These are phyloP conservation scores for Colletotrichum melonis DNA, from an alignment of 2,329 filamentous ascomycete species.

Conservation along the genomic window DNA sequence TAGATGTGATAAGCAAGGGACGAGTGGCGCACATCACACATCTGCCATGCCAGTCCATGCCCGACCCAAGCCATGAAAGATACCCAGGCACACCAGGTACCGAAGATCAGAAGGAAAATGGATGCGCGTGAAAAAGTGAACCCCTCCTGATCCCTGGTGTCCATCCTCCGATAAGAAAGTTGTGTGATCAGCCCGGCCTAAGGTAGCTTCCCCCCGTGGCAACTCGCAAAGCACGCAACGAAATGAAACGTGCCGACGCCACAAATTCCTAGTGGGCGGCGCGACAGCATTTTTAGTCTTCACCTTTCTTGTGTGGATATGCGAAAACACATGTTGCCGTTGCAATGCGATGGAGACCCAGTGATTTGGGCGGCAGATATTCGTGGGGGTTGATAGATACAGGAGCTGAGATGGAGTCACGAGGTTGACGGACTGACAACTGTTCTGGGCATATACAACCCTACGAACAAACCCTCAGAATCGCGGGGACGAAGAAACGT, in stretches of 20 bases:
- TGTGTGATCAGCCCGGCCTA: not conserved
- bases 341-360: not conserved
- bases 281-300: not conserved
- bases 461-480: not conserved
- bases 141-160: not conserved
- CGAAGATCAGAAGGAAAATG: not conserved
- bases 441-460: no score
- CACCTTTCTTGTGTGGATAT: not conserved
- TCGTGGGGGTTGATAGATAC: not conserved
- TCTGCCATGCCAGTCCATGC: not conserved
- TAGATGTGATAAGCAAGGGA: not conserved
- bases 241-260: slow-evolving; percentile 31
- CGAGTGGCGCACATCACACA: not conserved
- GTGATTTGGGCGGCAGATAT: not conserved
- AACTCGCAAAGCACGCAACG: slow-evolving; percentile 23
- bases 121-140: slow-evolving; percentile 29
- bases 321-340: not conserved
- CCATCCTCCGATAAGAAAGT: not conserved
- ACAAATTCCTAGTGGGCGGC: slow-evolving; percentile 19
- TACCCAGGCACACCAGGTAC: not conserved
- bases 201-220: not conserved
- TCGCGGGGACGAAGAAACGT: not conserved
- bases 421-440: no score
- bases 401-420: no score
- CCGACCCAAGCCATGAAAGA: not conserved